Evolutionary conservation across 257 asterid species (phyloP).

Genomic region (Solanum neorickii): DNA sequence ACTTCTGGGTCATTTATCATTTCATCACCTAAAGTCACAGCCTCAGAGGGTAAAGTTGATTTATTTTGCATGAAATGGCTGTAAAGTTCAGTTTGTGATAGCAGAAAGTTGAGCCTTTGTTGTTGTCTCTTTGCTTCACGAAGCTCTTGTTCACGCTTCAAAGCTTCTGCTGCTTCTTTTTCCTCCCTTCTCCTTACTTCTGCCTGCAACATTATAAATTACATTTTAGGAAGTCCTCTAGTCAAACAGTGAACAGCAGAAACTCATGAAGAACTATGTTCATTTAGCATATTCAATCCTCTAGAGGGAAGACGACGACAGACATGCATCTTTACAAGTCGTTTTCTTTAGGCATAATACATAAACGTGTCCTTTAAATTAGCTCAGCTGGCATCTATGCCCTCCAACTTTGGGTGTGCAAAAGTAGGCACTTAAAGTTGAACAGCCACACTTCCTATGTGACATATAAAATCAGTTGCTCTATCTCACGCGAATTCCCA

Average conservation of each 20-base stretch:
- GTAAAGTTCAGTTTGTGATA: conserved; percentile 97
- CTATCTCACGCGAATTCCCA: neutral
- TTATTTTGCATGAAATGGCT: conserved; percentile 99
- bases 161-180: conserved; percentile 99
- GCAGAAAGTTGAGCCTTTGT: conserved; percentile 90
- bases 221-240: conserved; percentile 1
- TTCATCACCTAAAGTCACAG: conserved; percentile 37
- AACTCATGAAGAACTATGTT: neutral
- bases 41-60: conserved; percentile 50
- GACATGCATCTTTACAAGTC: neutral
- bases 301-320: neutral
- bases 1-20: conserved; percentile 34
- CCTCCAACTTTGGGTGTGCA: neutral
- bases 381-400: neutral
- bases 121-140: conserved; percentile 99
- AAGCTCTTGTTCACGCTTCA: conserved; percentile 95
- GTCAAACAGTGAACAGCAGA: neutral
- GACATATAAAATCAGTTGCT: neutral
- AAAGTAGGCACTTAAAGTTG: neutral
- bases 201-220: conserved; percentile 42
- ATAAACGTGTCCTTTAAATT: neutral
- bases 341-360: neutral
- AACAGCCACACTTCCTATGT: neutral
- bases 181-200: conserved; percentile 96
- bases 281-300: neutral